Conservation (phyloP, 2,329 filamentous ascomycete species). For the Phyllosticta paracitricarpa region DNA sequence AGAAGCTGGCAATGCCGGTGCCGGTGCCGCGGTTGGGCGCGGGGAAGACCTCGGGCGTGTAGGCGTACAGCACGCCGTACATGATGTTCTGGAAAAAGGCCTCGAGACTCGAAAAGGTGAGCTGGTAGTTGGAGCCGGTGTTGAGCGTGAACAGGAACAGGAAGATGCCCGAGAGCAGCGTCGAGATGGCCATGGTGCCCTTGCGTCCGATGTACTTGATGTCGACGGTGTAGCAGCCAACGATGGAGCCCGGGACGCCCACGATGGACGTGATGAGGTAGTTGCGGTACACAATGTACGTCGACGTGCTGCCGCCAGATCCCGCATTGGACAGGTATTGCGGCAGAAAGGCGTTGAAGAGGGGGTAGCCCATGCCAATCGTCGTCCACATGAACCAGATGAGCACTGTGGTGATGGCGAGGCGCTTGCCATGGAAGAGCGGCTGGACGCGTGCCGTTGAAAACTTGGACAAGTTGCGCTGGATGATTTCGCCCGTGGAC, state of each 20-base stretch:
- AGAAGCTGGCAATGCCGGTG: conserved; percentile 60
- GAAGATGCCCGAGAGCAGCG: conserved; percentile 57
- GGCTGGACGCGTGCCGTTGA: conserved; percentile 57
- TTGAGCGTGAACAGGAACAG: conserved; percentile 57
- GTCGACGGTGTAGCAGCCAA: conserved; percentile 65
- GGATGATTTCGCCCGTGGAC: conserved; percentile 40
- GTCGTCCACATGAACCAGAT: conserved; percentile 74
- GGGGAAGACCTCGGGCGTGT: conserved; percentile 68
- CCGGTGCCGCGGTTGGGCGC: conserved; percentile 62
- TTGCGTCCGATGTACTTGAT: conserved; percentile 62
- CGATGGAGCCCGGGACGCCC: conserved; percentile 65
- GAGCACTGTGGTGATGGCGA: conserved; percentile 39
- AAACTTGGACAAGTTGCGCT: conserved; percentile 54
- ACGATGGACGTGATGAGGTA: conserved; percentile 71
- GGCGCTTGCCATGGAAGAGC: conserved; percentile 43
- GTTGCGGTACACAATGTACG: conserved; percentile 55
- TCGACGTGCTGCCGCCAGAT: conserved; percentile 17
- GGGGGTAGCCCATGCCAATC: conserved; percentile 77
- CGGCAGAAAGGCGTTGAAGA: conserved; percentile 86
- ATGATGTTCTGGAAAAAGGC: conserved; percentile 52
- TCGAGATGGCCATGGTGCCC: conserved; percentile 60
- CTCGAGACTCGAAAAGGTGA: conserved; percentile 57
- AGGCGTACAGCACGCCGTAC: conserved; percentile 66
- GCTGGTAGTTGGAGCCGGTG: conserved; percentile 46
- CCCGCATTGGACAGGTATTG: conserved; percentile 63